Evolutionary conservation across 345 rosid genomes (phyloP).

Genomic region (Geranium brycei): DNA sequence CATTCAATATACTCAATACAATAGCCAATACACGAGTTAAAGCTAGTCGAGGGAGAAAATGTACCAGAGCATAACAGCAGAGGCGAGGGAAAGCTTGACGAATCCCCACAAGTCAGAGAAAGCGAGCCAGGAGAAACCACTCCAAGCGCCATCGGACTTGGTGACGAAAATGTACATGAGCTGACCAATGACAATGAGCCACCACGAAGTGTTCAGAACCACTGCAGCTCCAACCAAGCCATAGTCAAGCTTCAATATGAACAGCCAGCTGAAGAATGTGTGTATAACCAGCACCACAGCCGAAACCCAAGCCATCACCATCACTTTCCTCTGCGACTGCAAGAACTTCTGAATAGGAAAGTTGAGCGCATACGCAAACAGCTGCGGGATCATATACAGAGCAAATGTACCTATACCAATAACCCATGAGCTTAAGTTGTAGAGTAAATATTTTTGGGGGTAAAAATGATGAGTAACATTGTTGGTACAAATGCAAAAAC

Average conservation of each 20-base stretch:
- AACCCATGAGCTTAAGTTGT: background rate
- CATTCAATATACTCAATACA: background rate
- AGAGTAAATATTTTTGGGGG: no score
- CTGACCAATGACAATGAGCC: slow-evolving; percentile 60
- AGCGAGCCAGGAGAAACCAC: slow-evolving; percentile 79
- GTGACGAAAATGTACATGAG: slow-evolving; percentile 69
- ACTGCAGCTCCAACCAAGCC: slow-evolving; percentile 83
- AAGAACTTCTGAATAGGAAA: slow-evolving; percentile 85
- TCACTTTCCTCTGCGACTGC: slow-evolving; percentile 75
- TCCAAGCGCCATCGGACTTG: slow-evolving; percentile 87
- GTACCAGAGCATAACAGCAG: slow-evolving; percentile 87
- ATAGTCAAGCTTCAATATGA: slow-evolving; percentile 62
- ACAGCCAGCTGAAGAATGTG: slow-evolving; percentile 57
- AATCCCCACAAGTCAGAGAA: slow-evolving; percentile 66
- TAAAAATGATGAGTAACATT: no score
- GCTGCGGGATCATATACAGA: slow-evolving; percentile 79
- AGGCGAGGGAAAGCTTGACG: slow-evolving; percentile 73
- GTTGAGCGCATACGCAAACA: slow-evolving; percentile 75
- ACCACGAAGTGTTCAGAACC: slow-evolving; percentile 72
- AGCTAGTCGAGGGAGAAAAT: no score
- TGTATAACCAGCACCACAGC: slow-evolving; percentile 51
- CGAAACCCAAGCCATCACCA: slow-evolving; percentile 71
- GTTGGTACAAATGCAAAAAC: no score
- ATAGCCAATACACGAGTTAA: background rate
- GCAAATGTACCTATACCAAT: slow-evolving; percentile 59